phyloP scores from a whole-genome alignment of 1,284 basidiomycete genomes.

The Flammula alnicola region DNA sequence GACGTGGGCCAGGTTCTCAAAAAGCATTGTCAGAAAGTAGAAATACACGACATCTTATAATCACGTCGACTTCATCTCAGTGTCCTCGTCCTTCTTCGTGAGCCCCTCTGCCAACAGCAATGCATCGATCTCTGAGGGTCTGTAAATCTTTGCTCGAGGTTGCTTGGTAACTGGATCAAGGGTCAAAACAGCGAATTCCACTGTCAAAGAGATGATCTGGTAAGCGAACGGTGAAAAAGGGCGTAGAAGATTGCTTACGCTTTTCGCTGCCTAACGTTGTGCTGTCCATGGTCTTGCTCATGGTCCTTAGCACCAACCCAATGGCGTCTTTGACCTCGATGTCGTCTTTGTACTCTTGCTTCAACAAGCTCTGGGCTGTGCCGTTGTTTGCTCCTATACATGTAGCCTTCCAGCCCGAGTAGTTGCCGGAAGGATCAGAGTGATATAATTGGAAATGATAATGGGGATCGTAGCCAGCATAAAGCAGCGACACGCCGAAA shows the following conservation, averaged over 20 bases:
- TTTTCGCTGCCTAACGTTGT: constrained; percentile 96
- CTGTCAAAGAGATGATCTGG: constrained; percentile 44
- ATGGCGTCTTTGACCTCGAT: constrained; percentile 92
- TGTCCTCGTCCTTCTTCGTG: constrained; percentile 84
- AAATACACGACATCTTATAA: constrained; percentile 16
- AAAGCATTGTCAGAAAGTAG: constrained; percentile 11
- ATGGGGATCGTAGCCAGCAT: constrained; percentile 96
- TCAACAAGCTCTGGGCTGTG: constrained; percentile 90
- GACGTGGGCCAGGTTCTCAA: neutral
- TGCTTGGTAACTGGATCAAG: constrained; percentile 78
- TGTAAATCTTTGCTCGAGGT: constrained; percentile 93
- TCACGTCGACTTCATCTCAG: constrained; percentile 65
- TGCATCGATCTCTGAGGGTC: constrained; percentile 89
- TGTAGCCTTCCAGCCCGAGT: constrained; percentile 98
- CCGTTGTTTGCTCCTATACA: constrained; percentile 98
- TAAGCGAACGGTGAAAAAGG: constrained; percentile 4
- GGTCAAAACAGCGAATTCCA: constrained; percentile 95
- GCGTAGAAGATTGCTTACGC: constrained; percentile 67
- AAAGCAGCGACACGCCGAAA: constrained; percentile 96
- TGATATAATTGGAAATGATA: constrained; percentile 98
- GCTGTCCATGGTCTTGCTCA: constrained; percentile 99
- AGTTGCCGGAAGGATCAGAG: constrained; percentile 98
- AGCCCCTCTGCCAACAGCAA: constrained; percentile 85
- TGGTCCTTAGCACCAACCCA: constrained; percentile 87
- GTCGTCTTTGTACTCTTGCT: constrained; percentile 99